Percentiles rank a stretch among this genome's conserved stretches.
These are phyloP conservation scores for Botrytis porri DNA, from an alignment of 2,329 filamentous ascomycete genomes.

Conservation along the genomic window DNA sequence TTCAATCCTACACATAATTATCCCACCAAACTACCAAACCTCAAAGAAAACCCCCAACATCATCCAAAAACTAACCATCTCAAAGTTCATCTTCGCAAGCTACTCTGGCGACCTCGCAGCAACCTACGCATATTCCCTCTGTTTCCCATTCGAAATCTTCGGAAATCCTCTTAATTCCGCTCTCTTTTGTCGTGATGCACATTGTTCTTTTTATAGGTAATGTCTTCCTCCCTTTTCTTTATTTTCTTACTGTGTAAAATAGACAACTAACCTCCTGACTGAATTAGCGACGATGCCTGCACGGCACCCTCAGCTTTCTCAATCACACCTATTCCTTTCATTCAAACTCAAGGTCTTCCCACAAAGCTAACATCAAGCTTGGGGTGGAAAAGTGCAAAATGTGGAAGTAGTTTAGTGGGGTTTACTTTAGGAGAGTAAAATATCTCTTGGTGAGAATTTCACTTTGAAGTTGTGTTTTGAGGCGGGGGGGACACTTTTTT, in stretches of 20 bases:
- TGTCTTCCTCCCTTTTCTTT: accelerated
- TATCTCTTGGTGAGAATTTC: background rate
- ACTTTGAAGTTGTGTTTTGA: accelerated
- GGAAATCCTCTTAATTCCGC: background rate
- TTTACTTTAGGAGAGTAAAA: background rate
- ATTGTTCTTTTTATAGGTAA: constrained; percentile 2
- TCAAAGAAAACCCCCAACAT: background rate
- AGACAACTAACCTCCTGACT: background rate
- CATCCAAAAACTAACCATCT: background rate
- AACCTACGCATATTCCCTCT: background rate
- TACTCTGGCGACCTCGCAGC: background rate
- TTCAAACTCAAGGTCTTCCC: background rate
- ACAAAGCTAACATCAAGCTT: background rate
- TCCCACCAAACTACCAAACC: background rate
- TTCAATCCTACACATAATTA: accelerated
- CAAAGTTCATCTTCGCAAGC: background rate
- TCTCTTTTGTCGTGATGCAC: background rate
- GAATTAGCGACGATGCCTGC: background rate
- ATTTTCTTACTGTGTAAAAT: background rate
- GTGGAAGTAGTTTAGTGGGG: background rate
- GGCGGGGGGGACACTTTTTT: too few relatives aligned
- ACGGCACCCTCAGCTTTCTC: background rate
- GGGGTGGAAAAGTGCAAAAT: background rate
- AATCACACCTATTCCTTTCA: background rate
- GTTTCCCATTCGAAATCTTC: constrained; percentile 1